Evolutionary conservation across 305 asterid genomes (phyloP), one percentile per base, ranked within the genome.

Genomic region (Fraxinus sp.): DNA sequence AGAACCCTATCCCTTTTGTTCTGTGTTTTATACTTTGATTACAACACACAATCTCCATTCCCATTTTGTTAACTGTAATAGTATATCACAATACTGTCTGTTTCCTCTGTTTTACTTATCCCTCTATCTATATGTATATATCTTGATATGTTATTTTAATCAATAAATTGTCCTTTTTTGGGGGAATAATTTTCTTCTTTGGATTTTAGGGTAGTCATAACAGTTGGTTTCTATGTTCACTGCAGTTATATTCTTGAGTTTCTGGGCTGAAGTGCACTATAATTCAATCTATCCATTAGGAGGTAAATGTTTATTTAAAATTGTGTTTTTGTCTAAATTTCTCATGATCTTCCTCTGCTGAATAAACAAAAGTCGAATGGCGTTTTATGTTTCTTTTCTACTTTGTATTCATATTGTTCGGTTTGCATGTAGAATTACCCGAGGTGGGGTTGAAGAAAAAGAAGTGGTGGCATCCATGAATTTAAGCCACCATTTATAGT

Each of bases 221-320:
- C 33, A 68, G 30, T 28, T 68, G 22, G 37, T 68, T 11, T n/a
- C 74, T 13, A 68, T 26, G 74, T 86, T 76, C 46, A 22, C 55
- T 89, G 95, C 98, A 95, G 98, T 84, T 76, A 90, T 94, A 88
- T 90, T 89, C 90, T 91, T 95, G 94, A 95, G 99, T 92, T 95
- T 92, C 87, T 94, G 98, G 98, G 97, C 98, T 0, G 97, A 94
- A 87, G 98, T 95, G 80, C 99, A 95, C 82, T 95, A 95, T 49
- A 95, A 95, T 83, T 95, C 99, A 46, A 93, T 95, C 78, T 95
- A 95, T 85, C 99, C 98, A 46, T 83, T 81, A 24, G 98, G 94
- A 90, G 99, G 98, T 93, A 90, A 88, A 79, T 55, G 36, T 55
- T 73, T 52, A 5, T 41, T 18, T 36, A 41, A 9, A 22, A 7